A percentile compares a stretch with the other conserved stretches of the same genome.
phyloP scores from a whole-genome alignment of 306 rosid genomes.

The Parietaria judaica region DNA sequence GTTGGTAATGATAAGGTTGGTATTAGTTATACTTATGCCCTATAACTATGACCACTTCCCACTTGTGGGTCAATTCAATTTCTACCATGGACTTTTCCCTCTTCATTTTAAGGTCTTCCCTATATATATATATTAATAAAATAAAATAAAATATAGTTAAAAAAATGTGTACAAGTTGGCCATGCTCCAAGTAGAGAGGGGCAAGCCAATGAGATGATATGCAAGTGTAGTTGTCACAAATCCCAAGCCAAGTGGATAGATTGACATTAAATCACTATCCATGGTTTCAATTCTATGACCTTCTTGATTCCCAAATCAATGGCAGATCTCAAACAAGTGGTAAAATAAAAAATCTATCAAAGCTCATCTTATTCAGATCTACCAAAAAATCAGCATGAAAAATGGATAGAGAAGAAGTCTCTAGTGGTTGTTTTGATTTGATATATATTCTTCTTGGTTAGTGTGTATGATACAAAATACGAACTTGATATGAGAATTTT shows the following conservation, averaged over 20 bases:
- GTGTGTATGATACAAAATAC: too few relatives aligned
- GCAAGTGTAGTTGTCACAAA: constrained; percentile 6
- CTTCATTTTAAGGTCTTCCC: background rate
- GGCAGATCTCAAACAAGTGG: too few relatives aligned
- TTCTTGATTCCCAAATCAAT: too few relatives aligned
- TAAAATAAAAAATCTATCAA: too few relatives aligned
- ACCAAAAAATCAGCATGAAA: background rate
- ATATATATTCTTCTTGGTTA: too few relatives aligned
- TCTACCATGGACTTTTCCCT: background rate
- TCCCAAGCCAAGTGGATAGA: constrained; percentile 8
- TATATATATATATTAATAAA: background rate
- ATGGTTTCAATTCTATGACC: constrained; percentile 7
- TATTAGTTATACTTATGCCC: background rate
- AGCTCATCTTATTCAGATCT: too few relatives aligned
- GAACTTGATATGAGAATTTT: too few relatives aligned
- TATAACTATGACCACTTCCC: constrained; percentile 1
- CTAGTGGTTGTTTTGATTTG: background rate
- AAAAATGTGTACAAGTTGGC: background rate
- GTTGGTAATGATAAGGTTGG: background rate
- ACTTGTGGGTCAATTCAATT: background rate
- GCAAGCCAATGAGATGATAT: constrained; percentile 2
- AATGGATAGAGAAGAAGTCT: background rate
- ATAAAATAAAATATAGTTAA: background rate
- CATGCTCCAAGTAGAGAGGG: background rate
- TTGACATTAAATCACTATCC: constrained; percentile 3